Evolutionary conservation across 1,284 basidiomycete genomes (phyloP).

Genomic region (Ustilago esculenta): DNA sequence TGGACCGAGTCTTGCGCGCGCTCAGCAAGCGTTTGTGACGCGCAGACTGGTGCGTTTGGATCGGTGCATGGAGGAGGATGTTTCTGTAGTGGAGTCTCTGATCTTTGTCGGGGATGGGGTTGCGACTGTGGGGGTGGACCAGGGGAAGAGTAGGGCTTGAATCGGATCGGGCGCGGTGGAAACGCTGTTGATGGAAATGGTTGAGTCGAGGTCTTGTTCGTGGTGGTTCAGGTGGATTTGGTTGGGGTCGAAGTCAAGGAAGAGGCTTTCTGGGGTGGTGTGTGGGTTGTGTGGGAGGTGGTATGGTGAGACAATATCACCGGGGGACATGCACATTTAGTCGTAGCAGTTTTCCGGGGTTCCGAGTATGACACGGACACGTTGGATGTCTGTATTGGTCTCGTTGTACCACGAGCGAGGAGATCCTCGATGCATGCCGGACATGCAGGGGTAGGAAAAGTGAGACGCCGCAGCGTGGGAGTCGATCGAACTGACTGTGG

Average conservation of each 20-base stretch:
- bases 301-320: conserved; percentile 25
- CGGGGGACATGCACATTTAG: conserved; percentile 17
- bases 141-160: conserved; percentile 20
- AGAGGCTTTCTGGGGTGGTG: conserved; percentile 32
- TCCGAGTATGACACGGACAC: conserved; percentile 23
- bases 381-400: neutral
- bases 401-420: neutral
- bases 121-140: conserved; percentile 28
- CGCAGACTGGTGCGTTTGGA: conserved; percentile 1
- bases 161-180: neutral
- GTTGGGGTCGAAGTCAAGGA: conserved; percentile 10
- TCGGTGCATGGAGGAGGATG: conserved; percentile 2
- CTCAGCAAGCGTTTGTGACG: conserved; percentile 9
- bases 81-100: no score
- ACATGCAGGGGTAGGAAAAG: conserved; percentile 57
- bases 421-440: conserved; percentile 41
- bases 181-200: conserved; percentile 12
- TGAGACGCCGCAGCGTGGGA: conserved; percentile 33
- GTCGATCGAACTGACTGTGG: conserved; percentile 1
- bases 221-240: neutral
- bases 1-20: neutral
- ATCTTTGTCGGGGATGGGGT: conserved; percentile 18
- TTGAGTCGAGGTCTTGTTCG: conserved; percentile 13
- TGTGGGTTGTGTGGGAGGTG: conserved; percentile 28
- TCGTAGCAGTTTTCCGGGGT: conserved; percentile 9